Conservation (phyloP, 345 rosid genomes). For the Eutrema japonicum region DNA sequence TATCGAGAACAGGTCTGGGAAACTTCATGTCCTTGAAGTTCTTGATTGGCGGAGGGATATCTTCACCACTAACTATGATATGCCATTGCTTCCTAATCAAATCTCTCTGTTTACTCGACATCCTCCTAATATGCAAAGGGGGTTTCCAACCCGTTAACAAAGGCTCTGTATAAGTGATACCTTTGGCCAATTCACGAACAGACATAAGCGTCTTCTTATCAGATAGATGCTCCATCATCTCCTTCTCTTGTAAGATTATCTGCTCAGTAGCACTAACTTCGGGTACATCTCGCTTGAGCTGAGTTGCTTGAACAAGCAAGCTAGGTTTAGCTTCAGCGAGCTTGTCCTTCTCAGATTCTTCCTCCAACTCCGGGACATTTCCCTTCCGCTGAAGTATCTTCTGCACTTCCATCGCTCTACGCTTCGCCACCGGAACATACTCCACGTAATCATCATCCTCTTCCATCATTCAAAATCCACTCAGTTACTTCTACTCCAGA, state of each 20-base stretch:
- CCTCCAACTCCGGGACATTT: conserved; percentile 59
- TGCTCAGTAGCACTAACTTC: conserved; percentile 79
- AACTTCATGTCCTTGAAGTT: conserved; percentile 88
- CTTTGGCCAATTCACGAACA: conserved; percentile 88
- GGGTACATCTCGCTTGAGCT: conserved; percentile 84
- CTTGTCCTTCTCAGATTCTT: conserved; percentile 67
- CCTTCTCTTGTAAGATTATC: conserved; percentile 85
- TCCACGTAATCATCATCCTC: conserved; percentile 77
- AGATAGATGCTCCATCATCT: conserved; percentile 85
- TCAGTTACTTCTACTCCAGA: background rate
- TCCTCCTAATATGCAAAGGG: conserved; percentile 62
- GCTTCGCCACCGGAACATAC: conserved; percentile 81
- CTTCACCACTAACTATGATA: conserved; percentile 86
- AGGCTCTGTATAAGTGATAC: conserved; percentile 82
- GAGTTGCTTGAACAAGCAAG: conserved; percentile 84
- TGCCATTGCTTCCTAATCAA: conserved; percentile 90
- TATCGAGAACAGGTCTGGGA: conserved; percentile 69
- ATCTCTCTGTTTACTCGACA: conserved; percentile 63
- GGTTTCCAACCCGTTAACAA: conserved; percentile 91
- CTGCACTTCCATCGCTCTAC: conserved; percentile 74
- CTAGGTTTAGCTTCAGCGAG: conserved; percentile 80
- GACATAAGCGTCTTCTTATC: conserved; percentile 89
- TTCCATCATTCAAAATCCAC: conserved; percentile 51
- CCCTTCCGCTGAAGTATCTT: conserved; percentile 84
- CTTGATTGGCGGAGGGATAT: conserved; percentile 80